A percentile compares a stretch with the other conserved stretches of the same genome.
Conservation (phyloP, 805 yeast species). For the Yarrowia keelungensis region DNA sequence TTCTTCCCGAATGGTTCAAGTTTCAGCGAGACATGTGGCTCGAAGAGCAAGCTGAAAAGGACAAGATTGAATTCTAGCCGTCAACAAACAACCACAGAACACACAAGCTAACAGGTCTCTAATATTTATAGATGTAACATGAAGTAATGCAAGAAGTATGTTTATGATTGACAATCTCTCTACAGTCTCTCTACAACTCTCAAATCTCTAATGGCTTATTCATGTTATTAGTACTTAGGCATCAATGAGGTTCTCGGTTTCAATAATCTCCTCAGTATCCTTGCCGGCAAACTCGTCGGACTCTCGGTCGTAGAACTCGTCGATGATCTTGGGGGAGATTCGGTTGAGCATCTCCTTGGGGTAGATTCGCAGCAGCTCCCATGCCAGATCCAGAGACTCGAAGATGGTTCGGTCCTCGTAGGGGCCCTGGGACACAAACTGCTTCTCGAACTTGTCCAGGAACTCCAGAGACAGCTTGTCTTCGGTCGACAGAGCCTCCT, state of each 20-base stretch:
- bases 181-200: too few relatives aligned
- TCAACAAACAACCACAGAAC: too few relatives aligned
- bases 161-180: too few relatives aligned
- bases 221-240: slow-evolving; percentile 45
- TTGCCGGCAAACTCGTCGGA: slow-evolving; percentile 54
- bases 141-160: too few relatives aligned
- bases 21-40: slow-evolving; percentile 72
- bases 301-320: slow-evolving; percentile 93
- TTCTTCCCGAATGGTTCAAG: slow-evolving; percentile 79
- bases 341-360: slow-evolving; percentile 99
- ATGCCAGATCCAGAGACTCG: slow-evolving; percentile 96
- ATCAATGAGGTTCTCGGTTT: slow-evolving; percentile 50
- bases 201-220: too few relatives aligned
- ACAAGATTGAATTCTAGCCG: slow-evolving; percentile 41
- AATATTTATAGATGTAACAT: too few relatives aligned
- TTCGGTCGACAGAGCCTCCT: slow-evolving; percentile 96
- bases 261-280: slow-evolving; percentile 47
- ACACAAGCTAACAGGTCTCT: too few relatives aligned
- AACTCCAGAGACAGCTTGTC: slow-evolving; percentile 97
- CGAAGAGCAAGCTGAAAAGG: slow-evolving; percentile 44
- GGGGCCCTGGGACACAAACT: slow-evolving; percentile 94
- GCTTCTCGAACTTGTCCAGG: slow-evolving; percentile 96
- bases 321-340: slow-evolving; percentile 95
- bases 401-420: slow-evolving; percentile 94
- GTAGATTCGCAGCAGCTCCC: slow-evolving; percentile 97